Percentiles rank a stretch among this genome's conserved stretches.
Conservation (phyloP, 345 rosid genomes). For the Brassica cretica region DNA sequence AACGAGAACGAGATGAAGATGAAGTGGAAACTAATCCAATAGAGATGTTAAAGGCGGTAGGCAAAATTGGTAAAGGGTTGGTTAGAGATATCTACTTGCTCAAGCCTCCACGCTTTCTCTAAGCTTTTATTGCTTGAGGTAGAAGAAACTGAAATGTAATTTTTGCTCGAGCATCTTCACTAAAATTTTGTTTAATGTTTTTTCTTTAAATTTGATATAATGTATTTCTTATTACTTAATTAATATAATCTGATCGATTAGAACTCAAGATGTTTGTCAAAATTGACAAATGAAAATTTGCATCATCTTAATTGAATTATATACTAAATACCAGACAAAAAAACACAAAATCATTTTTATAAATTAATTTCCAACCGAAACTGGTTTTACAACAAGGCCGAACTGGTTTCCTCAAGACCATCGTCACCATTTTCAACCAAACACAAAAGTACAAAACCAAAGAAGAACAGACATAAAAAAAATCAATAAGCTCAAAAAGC, state of each 20-base stretch:
- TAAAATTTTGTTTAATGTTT: background rate
- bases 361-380: background rate
- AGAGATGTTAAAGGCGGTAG: constrained; percentile 54
- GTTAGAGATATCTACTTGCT: constrained; percentile 66
- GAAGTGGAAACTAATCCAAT: constrained; percentile 47
- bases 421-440: background rate
- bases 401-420: constrained; percentile 10
- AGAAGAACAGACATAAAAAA: background rate
- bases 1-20: constrained; percentile 59
- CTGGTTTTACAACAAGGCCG: constrained; percentile 24
- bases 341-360: background rate
- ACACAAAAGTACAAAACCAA: background rate
- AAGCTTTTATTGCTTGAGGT: background rate
- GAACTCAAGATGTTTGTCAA: background rate
- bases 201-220: background rate
- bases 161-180: background rate
- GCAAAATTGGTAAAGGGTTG: constrained; percentile 83
- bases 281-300: too few species aligned
- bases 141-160: background rate
- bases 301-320: too few species aligned
- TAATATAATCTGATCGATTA: background rate
- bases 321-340: too few species aligned
- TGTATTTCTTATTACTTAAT: too few species aligned
- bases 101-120: constrained; percentile 52
- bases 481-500: background rate